phyloP scores from a whole-genome alignment of 176 grass and related monocot genomes.

The Tuctoria greenei region DNA sequence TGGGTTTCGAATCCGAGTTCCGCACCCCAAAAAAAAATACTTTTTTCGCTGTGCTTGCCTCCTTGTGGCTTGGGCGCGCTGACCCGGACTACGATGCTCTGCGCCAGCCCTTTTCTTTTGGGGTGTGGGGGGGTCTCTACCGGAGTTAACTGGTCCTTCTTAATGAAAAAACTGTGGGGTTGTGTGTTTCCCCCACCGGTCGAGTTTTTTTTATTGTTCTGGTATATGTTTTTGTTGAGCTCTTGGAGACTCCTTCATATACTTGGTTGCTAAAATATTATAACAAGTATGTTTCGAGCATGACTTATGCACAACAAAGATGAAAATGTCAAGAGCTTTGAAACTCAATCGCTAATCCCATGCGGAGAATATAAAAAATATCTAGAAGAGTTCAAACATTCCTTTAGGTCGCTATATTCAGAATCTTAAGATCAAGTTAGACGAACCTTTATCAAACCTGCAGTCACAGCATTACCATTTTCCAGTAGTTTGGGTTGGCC shows the following conservation, averaged over 20 bases:
- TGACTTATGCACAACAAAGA: neutral
- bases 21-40: no score
- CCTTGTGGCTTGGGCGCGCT: no score
- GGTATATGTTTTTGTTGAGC: neutral
- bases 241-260: neutral
- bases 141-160: no score
- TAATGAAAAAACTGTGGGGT: no score
- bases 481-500: conserved; percentile 35
- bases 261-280: conserved; percentile 11
- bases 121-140: no score
- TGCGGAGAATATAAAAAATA: conserved; percentile 12
- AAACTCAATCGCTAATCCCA: neutral
- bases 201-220: neutral
- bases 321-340: conserved; percentile 5
- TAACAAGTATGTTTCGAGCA: conserved; percentile 20
- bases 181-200: no score
- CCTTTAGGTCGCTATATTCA: neutral
- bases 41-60: no score
- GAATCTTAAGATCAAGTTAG: conserved; percentile 19
- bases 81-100: no score
- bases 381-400: neutral
- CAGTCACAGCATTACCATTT: conserved; percentile 27
- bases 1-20: no score
- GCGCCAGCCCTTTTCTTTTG: no score
- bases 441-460: conserved; percentile 43